These are phyloP conservation scores for Jaapia argillacea DNA, from an alignment of 768 basidiomycete genomes.

Conservation along the genomic window DNA sequence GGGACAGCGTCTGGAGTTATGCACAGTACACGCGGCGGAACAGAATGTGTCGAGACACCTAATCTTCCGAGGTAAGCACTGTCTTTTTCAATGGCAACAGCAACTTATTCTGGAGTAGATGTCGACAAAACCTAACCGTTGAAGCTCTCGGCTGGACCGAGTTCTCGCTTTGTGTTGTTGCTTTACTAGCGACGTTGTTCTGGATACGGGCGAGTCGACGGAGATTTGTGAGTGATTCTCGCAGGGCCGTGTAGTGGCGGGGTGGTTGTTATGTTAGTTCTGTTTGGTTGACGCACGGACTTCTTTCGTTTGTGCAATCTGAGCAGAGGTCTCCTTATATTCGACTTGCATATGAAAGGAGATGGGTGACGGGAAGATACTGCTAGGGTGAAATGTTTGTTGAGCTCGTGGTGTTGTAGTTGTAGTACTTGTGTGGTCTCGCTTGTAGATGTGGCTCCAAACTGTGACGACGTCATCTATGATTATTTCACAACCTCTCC, in stretches of 20 bases:
- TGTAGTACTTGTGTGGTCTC: too few species aligned
- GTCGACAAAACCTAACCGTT: conserved; percentile 63
- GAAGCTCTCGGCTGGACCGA: conserved; percentile 73
- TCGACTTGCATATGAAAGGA: neutral
- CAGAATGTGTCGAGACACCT: conserved; percentile 42
- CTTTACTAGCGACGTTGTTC: conserved; percentile 43
- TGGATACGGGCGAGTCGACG: conserved; percentile 34
- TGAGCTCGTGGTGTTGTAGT: too few species aligned
- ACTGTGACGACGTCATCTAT: too few species aligned
- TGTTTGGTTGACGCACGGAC: neutral
- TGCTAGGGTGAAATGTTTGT: too few species aligned
- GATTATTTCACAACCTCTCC: too few species aligned
- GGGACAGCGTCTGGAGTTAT: conserved; percentile 60
- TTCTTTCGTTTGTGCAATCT: neutral
- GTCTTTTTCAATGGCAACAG: neutral
- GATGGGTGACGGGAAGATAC: neutral
- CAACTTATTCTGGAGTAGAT: conserved; percentile 25
- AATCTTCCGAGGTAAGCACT: conserved; percentile 38
- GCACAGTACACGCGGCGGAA: conserved; percentile 52
- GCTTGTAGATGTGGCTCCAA: too few species aligned
- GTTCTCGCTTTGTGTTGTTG: conserved; percentile 48
- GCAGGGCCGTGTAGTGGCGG: conserved; percentile 27
- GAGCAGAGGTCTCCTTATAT: neutral
- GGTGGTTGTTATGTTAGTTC: neutral
- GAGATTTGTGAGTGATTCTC: conserved; percentile 31